These are phyloP conservation scores for Rhazya stricta DNA, from an alignment of 257 asterid genomes.

Conservation along the genomic window DNA sequence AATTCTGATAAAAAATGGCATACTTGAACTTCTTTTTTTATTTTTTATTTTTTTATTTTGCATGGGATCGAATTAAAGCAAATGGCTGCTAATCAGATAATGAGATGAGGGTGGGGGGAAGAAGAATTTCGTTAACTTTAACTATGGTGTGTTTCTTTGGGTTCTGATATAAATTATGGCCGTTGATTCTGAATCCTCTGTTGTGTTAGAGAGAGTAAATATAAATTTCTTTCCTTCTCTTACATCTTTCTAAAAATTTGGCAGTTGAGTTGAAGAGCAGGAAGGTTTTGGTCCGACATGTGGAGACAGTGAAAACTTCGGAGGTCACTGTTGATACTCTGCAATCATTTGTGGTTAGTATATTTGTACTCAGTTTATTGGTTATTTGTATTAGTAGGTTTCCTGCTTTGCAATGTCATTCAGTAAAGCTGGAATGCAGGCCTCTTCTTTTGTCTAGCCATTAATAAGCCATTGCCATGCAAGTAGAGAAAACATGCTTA, in stretches of 20 bases:
- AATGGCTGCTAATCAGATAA: not conserved
- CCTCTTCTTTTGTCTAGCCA: not conserved
- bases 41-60: not conserved
- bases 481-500: not conserved
- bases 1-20: not conserved
- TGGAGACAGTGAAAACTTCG: slow-evolving; percentile 68
- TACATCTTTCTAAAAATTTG: slow-evolving; percentile 18
- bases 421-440: not conserved
- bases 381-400: slow-evolving; percentile 3
- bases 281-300: slow-evolving; percentile 72
- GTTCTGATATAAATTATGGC: not conserved
- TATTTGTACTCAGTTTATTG: slow-evolving; percentile 2
- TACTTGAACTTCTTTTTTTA: not conserved
- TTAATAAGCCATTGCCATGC: slow-evolving; percentile 2
- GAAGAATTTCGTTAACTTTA: not conserved
- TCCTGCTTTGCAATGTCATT: not conserved
- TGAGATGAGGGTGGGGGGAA: not conserved
- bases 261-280: slow-evolving; percentile 49
- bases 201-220: not conserved
- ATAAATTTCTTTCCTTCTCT: slow-evolving; percentile 1
- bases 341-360: slow-evolving; percentile 69
- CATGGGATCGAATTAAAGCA: not conserved
- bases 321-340: slow-evolving; percentile 55
- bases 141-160: not conserved
- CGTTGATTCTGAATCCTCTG: not conserved